phyloP scores from a whole-genome alignment of 148 eudicot species.

The Pouteria glomerata region DNA sequence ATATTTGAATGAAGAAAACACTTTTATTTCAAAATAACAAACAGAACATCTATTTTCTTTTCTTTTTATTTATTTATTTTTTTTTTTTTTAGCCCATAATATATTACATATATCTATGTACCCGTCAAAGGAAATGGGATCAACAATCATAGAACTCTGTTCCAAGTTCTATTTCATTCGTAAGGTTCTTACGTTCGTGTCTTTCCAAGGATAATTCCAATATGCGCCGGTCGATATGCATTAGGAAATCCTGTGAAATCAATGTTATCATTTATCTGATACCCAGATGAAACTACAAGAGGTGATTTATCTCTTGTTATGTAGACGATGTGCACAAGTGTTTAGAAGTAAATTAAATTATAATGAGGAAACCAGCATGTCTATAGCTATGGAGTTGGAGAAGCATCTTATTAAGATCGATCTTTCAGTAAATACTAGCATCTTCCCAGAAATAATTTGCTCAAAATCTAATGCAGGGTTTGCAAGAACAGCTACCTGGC shows the following conservation, averaged over 20 bases:
- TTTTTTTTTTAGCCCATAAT: too few relatives aligned
- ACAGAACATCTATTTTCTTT: too few relatives aligned
- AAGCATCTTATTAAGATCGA: not conserved
- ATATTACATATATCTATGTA: not conserved
- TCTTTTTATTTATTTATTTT: too few relatives aligned
- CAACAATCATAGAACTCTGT: not conserved
- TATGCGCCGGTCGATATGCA: not conserved
- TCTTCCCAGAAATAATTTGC: not conserved
- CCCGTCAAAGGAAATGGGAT: not conserved
- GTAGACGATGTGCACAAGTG: not conserved
- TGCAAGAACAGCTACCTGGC: conserved; percentile 55
- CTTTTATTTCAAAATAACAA: too few relatives aligned
- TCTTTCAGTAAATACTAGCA: not conserved
- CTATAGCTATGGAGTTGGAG: not conserved
- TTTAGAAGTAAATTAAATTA: not conserved
- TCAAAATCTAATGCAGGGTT: not conserved
- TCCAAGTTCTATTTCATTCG: not conserved
- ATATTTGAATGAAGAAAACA: too few relatives aligned
- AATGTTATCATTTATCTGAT: not conserved
- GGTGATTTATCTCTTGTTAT: not conserved
- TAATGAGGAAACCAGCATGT: conserved; percentile 2
- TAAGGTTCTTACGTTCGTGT: not conserved
- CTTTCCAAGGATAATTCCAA: not conserved
- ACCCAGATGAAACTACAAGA: not conserved
- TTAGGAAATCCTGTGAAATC: not conserved